Percentiles rank a stretch among this genome's conserved stretches.
phyloP scores from a whole-genome alignment of 1,284 basidiomycete species.

The Phenoliferia sp. region DNA sequence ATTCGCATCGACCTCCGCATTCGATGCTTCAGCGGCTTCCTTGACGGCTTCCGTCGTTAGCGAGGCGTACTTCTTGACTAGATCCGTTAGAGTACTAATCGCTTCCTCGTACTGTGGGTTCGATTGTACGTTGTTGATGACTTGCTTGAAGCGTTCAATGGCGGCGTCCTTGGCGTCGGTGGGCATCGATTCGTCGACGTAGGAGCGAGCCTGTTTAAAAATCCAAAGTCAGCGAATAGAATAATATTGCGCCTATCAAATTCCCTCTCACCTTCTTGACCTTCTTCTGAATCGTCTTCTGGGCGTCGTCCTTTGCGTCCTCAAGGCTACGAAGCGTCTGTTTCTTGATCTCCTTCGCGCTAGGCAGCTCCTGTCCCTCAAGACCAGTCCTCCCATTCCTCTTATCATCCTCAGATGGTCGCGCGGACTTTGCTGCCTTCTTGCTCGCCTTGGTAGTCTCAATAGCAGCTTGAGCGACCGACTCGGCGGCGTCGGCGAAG shows the following conservation, averaged over 20 bases:
- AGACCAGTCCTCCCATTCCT: slow-evolving; percentile 23
- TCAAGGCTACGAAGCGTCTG: not conserved
- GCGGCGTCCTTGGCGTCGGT: slow-evolving; percentile 46
- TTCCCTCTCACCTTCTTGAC: slow-evolving; percentile 7
- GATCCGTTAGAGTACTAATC: slow-evolving; percentile 43
- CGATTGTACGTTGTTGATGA: slow-evolving; percentile 37
- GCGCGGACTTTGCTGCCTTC: slow-evolving; percentile 30
- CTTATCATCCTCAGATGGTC: slow-evolving; percentile 35
- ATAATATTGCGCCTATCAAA: no score
- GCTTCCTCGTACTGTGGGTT: slow-evolving; percentile 42
- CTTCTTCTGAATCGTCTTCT: slow-evolving; percentile 15
- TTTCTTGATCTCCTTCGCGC: slow-evolving; percentile 7
- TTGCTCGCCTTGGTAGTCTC: slow-evolving; percentile 32
- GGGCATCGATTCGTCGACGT: slow-evolving; percentile 46
- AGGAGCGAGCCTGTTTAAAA: slow-evolving; percentile 32
- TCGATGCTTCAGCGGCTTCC: slow-evolving; percentile 42
- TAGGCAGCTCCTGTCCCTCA: slow-evolving; percentile 6
- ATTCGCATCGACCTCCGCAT: slow-evolving; percentile 41
- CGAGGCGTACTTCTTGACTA: slow-evolving; percentile 48
- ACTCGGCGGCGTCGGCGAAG: slow-evolving; percentile 44
- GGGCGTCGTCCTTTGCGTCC: slow-evolving; percentile 9
- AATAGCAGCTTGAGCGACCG: slow-evolving; percentile 16
- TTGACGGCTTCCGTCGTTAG: slow-evolving; percentile 44
- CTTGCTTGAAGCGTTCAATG: slow-evolving; percentile 45
- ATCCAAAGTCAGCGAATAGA: not conserved